These are phyloP conservation scores for Acanthamoeba lugdunensis DNA, from an alignment of 208 protist genomes.

Conservation along the genomic window DNA sequence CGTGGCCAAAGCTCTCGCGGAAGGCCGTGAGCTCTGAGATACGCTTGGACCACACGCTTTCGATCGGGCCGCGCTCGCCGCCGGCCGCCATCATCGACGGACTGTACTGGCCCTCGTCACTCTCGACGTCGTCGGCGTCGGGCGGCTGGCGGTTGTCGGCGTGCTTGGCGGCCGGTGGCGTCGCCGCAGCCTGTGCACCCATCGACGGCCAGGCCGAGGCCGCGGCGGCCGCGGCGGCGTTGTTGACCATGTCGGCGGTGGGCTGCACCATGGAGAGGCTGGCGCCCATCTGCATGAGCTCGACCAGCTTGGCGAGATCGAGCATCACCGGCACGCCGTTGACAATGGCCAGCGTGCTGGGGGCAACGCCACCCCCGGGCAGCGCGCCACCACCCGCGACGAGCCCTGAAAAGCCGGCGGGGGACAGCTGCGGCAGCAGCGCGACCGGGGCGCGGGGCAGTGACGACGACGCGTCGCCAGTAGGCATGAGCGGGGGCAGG, in stretches of 20 bases:
- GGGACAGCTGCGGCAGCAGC: no score
- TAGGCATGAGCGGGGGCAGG: no score
- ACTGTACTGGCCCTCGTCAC: background rate
- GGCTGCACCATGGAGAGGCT: background rate
- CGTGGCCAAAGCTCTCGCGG: background rate
- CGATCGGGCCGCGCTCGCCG: background rate
- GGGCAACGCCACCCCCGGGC: no score
- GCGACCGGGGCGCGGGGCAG: no score
- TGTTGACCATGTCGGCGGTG: background rate
- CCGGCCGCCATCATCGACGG: background rate
- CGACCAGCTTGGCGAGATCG: background rate
- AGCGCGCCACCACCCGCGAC: no score
- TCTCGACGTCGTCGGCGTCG: background rate
- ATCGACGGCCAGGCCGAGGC: background rate
- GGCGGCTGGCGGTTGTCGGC: no score
- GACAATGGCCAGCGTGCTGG: background rate
- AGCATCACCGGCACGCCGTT: slow-evolving; percentile 10
- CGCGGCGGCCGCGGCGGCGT: background rate
- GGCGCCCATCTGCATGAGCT: slow-evolving; percentile 16
- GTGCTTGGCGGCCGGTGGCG: no score
- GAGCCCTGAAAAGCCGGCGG: no score
- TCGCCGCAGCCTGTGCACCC: background rate
- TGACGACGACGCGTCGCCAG: no score
- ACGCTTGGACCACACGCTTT: background rate
- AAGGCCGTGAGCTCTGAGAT: background rate